Conservation (phyloP, 2,329 filamentous ascomycete genomes). For the Taxawa tesnikishii region DNA sequence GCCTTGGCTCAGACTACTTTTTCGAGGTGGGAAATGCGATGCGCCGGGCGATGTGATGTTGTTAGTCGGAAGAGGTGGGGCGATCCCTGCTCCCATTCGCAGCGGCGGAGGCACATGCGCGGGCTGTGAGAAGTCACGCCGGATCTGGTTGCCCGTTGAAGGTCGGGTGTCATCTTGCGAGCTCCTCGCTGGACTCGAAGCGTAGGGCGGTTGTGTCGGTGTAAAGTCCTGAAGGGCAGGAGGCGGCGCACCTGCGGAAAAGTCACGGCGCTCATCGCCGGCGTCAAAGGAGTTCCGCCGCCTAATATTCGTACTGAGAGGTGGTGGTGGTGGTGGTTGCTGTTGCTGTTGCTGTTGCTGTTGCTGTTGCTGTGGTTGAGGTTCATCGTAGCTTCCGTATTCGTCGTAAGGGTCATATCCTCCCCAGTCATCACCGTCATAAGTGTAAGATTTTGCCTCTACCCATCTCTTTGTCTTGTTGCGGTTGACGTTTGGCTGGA, state of each 20-base stretch:
- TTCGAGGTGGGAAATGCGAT: constrained; percentile 44
- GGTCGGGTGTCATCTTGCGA: constrained; percentile 1
- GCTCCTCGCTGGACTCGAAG: not conserved
- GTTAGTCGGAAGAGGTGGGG: constrained; percentile 18
- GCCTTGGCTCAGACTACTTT: constrained; percentile 46
- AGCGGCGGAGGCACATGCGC: constrained; percentile 37
- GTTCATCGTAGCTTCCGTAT: constrained; percentile 37
- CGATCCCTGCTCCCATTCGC: constrained; percentile 27
- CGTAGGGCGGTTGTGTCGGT: constrained; percentile 3
- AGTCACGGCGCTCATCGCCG: constrained; percentile 40
- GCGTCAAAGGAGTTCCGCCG: constrained; percentile 41
- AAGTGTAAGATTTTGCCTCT: constrained; percentile 72
- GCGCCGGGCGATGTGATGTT: constrained; percentile 13
- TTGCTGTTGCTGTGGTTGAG: constrained; percentile 11
- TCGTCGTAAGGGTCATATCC: constrained; percentile 47
- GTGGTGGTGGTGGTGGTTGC: too few relatives aligned
- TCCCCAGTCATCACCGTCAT: constrained; percentile 92
- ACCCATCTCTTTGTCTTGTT: constrained; percentile 93
- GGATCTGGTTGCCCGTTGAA: constrained; percentile 6
- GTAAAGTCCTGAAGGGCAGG: constrained; percentile 1
- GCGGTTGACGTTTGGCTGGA: constrained; percentile 77
- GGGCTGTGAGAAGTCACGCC: constrained; percentile 40
- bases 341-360: too few relatives aligned
- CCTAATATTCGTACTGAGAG: too few relatives aligned
- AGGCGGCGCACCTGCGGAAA: constrained; percentile 15